Evolutionary conservation across 306 rosid genomes (phyloP), one percentile per base, ranked within the genome.

Genomic region (Fragaria vesca): DNA sequence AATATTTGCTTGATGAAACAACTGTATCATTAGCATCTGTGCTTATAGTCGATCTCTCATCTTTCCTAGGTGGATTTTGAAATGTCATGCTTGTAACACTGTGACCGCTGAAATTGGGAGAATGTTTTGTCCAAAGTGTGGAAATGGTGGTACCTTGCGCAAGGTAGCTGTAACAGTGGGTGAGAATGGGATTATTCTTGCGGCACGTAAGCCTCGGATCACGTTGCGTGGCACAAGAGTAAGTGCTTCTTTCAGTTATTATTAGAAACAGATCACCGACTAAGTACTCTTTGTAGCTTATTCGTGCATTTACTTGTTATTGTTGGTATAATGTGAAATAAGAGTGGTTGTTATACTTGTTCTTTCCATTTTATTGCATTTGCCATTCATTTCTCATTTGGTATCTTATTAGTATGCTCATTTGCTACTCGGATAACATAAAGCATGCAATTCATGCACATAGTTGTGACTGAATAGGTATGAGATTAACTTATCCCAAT

Each of bases 161-260:
- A 96, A 96, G 86, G 98, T 96, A 21, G 99, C 99, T 50, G 99
- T 96, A 81, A 96, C 97, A 48, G 98, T 96, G 76, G 96, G 94
- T 73, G 98, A 96, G 82, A 96, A 93, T 83, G 99, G 98, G 80
- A 74, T 93, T 81, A 80, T 89, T 72, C 55, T 90, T 79, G 93
- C 94, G 20, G 94, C 83, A 46, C 96, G 93, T 52, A 86, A 87
- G 65, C 97, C 98, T 12, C 86, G 93, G 73, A 75, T 91, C 65
- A 83, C 80, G 38, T 74, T 96, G 82, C 98, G 94, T n/a, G 99
- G 99, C 82, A 96, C 99, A 52, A 96, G 90, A 86, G 99, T 93
- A 79, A 89, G 86, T 75, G 12, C 72, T 24, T 57, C 61, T 18
- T 24, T 66, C 34, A 60, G 68, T 24, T 1, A 58, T 46, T 66